A percentile compares a stretch with the other conserved stretches of the same genome.
phyloP scores from a whole-genome alignment of 2,329 filamentous ascomycete genomes.

The Helicocarpus griseus region DNA sequence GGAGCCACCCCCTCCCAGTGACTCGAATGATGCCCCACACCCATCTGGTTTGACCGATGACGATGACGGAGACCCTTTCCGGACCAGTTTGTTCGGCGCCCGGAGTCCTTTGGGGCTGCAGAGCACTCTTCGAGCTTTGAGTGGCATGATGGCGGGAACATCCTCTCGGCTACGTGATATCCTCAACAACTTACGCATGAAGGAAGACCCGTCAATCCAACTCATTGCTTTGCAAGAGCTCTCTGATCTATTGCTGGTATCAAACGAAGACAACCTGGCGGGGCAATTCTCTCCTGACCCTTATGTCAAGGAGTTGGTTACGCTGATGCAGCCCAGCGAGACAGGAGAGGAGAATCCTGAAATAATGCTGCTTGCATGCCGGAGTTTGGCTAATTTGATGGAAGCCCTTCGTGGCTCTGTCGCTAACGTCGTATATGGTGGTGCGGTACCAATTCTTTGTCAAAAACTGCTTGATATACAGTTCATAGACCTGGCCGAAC shows the following conservation, averaged over 20 bases:
- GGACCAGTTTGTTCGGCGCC: constrained; percentile 52
- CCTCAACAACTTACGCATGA: constrained; percentile 64
- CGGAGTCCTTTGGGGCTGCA: constrained; percentile 60
- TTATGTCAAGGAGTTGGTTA: constrained; percentile 89
- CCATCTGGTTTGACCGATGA: constrained; percentile 35
- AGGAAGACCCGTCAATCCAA: constrained; percentile 78
- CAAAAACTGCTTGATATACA: constrained; percentile 92
- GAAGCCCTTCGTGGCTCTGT: constrained; percentile 88
- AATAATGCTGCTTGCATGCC: constrained; percentile 92
- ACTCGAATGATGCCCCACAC: constrained; percentile 51
- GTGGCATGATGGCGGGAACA: constrained; percentile 83
- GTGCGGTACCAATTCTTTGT: constrained; percentile 86
- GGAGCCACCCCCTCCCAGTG: constrained; percentile 48
- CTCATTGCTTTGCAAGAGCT: constrained; percentile 87
- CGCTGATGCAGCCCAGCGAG: constrained; percentile 83
- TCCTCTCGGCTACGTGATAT: constrained; percentile 71
- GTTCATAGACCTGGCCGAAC: constrained; percentile 95
- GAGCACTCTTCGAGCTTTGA: constrained; percentile 74
- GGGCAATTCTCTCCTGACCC: constrained; percentile 91
- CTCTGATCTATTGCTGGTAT: constrained; percentile 85
- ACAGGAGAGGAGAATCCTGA: constrained; percentile 86
- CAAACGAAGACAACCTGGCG: constrained; percentile 90
- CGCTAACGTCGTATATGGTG: constrained; percentile 93
- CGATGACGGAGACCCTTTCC: constrained; percentile 53
- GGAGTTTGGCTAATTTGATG: constrained; percentile 95